These are phyloP conservation scores for Adansonia gregorii DNA, from an alignment of 441 rosid genomes.

Conservation along the genomic window DNA sequence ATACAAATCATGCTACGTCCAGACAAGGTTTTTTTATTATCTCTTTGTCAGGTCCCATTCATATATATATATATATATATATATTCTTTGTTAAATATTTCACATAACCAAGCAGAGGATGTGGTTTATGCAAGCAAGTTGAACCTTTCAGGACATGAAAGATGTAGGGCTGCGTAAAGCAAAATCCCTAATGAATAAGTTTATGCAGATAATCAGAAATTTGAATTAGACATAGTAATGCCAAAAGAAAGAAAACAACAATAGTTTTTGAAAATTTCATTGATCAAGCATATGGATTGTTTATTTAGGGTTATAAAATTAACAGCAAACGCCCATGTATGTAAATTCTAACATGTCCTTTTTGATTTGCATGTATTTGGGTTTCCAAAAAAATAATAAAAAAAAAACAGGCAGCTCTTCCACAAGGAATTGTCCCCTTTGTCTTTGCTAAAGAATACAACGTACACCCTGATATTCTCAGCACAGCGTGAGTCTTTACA, in stretches of 20 bases:
- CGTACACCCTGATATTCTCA: constrained; percentile 79
- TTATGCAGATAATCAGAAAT: too few relatives aligned
- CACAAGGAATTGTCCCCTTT: constrained; percentile 88
- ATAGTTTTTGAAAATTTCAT: too few relatives aligned
- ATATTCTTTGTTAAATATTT: constrained; percentile 5
- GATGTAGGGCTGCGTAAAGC: too few relatives aligned
- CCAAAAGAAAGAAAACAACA: neutral
- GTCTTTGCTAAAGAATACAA: constrained; percentile 86
- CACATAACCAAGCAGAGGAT: neutral
- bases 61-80: neutral
- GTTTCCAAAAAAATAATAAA: constrained; percentile 15
- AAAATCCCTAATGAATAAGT: too few relatives aligned
- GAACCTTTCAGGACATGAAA: too few relatives aligned
- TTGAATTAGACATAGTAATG: neutral
- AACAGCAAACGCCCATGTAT: constrained; percentile 21
- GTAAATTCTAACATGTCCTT: constrained; percentile 33
- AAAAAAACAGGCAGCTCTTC: constrained; percentile 70
- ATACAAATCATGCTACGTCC: too few relatives aligned
- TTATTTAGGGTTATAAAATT: constrained; percentile 19
- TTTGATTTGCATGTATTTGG: constrained; percentile 19
- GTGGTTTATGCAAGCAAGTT: neutral
- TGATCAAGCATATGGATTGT: neutral
- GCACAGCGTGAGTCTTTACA: constrained; percentile 64
- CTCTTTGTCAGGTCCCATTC: constrained; percentile 21
- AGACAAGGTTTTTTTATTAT: neutral